Evolutionary conservation across 2,329 filamentous ascomycete genomes (phyloP), one percentile per base, ranked within the genome.

Genomic region (Xylaria sp.): DNA sequence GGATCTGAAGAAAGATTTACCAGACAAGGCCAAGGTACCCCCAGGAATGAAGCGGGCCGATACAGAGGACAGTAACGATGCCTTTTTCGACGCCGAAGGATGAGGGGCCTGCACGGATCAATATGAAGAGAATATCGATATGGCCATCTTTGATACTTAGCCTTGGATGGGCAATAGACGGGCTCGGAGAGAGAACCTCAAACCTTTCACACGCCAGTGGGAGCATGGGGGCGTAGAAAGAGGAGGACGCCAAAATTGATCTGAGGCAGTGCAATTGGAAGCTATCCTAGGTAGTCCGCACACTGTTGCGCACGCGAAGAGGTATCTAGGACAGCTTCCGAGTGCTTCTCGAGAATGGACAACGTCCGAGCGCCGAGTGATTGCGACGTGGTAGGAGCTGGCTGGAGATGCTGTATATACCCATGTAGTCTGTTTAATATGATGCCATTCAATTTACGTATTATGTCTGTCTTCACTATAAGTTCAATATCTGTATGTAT

Each of bases 1-100:
- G 10, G 85, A 87, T 59, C 43, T 87, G 71, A 82, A 82, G 72
- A 82, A 80, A 59, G 72, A 76, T 23, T 68, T 87, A 37, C 83
- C 83, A 3, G 67, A 55, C 10, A 57, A 61, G 15, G 3, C 54
- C 3, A 51, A 49, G 19, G 15, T 13, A 15, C 52, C 67, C 5
- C 63, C 67, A 5, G 58, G 58, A 10, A 56, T 75, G 48, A 76
- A 74, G 70, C 71, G 73, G 49, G 64, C 73, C 1, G 75, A 78
- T 54, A 77, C 75, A 3, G 68, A 68, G 23, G 74, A 73, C 31
- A 78, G 76, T 23, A 71, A 74, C 23, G 75, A 79, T 44, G 70
- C 72, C 13, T 80, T 81, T 64, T 76, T 78, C 52, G 78, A 80
- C 52, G 77, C 77, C 9, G 65, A 73, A 33, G 72, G 71, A 53